A percentile compares a stretch with the other conserved stretches of the same genome.
Conservation (phyloP, 1,284 basidiomycete genomes). For the Ustilago sp. region DNA sequence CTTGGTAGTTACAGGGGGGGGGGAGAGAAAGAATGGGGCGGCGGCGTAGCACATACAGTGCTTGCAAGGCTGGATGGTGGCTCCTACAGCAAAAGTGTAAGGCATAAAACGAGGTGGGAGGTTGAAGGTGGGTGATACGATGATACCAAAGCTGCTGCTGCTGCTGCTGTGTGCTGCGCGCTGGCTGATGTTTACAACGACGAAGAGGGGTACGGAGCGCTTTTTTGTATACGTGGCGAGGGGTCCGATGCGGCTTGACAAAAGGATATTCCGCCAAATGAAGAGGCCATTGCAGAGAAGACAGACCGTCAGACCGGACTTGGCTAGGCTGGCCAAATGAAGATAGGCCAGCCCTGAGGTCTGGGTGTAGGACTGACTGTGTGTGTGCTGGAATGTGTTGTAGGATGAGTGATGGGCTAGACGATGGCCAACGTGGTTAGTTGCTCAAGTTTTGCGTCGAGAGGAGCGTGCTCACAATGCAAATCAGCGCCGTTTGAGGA, state of each 20-base stretch:
- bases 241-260: background rate
- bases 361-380: background rate
- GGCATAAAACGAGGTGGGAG: background rate
- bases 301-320: background rate
- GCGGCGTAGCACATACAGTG: background rate
- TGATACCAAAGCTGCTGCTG: background rate
- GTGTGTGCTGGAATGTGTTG: background rate
- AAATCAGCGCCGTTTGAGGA: background rate
- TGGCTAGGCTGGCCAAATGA: conserved; percentile 6
- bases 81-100: background rate
- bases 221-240: background rate
- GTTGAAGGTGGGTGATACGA: background rate
- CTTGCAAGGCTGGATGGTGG: background rate
- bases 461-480: conserved; percentile 19
- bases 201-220: background rate
- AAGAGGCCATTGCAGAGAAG: conserved; percentile 6
- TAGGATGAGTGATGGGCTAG: background rate
- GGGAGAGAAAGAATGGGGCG: background rate
- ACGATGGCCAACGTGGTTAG: background rate
- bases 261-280: conserved; percentile 5
- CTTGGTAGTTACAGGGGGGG: background rate
- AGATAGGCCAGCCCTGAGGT: background rate
- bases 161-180: background rate
- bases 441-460: background rate
- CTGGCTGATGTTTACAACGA: background rate